Evolutionary conservation across 495 filamentous ascomycete genomes (phyloP).

Genomic region (Neurospora pannonica): DNA sequence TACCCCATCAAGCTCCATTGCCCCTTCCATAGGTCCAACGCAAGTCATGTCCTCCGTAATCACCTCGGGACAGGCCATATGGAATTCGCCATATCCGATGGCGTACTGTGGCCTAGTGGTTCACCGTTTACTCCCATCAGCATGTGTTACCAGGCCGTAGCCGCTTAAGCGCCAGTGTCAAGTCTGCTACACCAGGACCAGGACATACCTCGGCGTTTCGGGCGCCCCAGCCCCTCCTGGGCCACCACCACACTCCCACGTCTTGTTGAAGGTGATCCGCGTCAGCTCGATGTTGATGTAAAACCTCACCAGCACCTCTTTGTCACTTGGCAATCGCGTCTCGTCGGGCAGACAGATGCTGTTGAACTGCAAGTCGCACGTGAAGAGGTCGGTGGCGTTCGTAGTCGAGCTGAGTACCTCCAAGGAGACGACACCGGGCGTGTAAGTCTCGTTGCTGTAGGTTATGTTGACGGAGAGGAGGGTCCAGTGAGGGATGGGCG

Average conservation of each 20-base stretch:
- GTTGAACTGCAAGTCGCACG: conserved; percentile 2
- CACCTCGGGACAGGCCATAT: background rate
- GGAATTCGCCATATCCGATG: background rate
- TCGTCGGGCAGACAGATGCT: background rate
- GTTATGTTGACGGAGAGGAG: background rate
- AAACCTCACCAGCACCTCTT: background rate
- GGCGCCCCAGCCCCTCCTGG: background rate
- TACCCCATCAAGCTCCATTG: background rate
- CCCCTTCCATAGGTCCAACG: background rate
- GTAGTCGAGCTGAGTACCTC: conserved; percentile 1
- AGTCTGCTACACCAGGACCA: background rate
- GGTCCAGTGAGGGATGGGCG: conserved; percentile 1
- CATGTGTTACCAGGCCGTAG: background rate
- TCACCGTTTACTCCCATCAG: background rate
- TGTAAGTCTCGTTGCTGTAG: conserved; percentile 5
- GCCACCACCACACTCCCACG: background rate
- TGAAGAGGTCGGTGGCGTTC: background rate
- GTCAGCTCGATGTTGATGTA: background rate
- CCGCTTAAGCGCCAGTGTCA: background rate
- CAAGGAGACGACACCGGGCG: background rate
- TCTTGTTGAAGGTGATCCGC: background rate
- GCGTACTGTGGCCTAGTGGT: background rate
- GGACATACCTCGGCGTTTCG: background rate
- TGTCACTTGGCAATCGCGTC: background rate
- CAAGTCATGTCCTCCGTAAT: conserved; percentile 1